Evolutionary conservation across 768 basidiomycete species (phyloP).

Genomic region (Mrakia hoshinonis): DNA sequence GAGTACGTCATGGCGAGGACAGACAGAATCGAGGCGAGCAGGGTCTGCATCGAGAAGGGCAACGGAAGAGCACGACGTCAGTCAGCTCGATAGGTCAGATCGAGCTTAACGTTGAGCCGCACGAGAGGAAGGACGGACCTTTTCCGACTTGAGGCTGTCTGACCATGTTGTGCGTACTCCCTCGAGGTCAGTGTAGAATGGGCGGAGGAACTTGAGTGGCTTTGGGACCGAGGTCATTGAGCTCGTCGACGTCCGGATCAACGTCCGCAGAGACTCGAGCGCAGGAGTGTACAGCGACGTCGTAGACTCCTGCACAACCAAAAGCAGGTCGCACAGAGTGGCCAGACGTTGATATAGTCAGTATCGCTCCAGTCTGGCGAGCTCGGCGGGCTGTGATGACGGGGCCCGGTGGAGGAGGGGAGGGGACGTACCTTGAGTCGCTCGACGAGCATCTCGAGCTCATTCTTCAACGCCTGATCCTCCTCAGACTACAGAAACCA

Average conservation of each 20-base stretch:
- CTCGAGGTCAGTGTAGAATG: slow-evolving; percentile 82
- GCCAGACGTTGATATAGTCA: background rate
- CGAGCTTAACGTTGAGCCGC: no score
- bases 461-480: slow-evolving; percentile 81
- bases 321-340: slow-evolving; percentile 1
- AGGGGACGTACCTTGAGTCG: slow-evolving; percentile 64
- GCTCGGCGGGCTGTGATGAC: background rate
- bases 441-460: slow-evolving; percentile 94
- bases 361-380: background rate
- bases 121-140: slow-evolving; percentile 31
- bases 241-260: slow-evolving; percentile 92
- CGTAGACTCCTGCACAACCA: slow-evolving; percentile 63
- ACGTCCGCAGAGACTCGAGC: slow-evolving; percentile 80
- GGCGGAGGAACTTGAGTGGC: slow-evolving; percentile 93
- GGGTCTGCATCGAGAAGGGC: slow-evolving; percentile 49
- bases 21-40: slow-evolving; percentile 93
- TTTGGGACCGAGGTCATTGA: slow-evolving; percentile 99
- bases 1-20: slow-evolving; percentile 99
- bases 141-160: slow-evolving; percentile 52
- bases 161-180: slow-evolving; percentile 64
- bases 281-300: slow-evolving; percentile 76
- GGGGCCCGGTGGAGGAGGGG: background rate
- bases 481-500: slow-evolving; percentile 69
- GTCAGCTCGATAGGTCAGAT: no score
- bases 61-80: no score